A percentile compares a stretch with the other conserved stretches of the same genome.
These are phyloP conservation scores for Bimuria novae-zelandiae DNA, from an alignment of 2,329 filamentous ascomycete genomes.

Conservation along the genomic window DNA sequence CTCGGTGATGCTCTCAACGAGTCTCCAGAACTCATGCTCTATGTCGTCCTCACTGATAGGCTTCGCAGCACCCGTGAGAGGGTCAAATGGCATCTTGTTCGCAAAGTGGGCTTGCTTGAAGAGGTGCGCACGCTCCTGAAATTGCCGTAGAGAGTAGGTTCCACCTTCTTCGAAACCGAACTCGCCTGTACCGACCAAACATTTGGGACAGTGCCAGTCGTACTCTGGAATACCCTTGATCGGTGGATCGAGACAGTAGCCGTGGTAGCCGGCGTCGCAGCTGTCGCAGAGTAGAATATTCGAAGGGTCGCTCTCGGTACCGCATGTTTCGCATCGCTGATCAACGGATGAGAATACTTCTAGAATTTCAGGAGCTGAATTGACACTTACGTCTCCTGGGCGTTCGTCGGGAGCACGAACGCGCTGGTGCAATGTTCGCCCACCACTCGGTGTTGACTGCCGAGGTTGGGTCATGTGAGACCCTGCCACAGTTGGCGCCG, in stretches of 20 bases:
- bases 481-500: conserved; percentile 81
- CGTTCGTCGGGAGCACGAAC: conserved; percentile 59
- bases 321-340: conserved; percentile 84
- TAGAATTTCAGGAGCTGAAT: too few species aligned
- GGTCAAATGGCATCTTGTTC: conserved; percentile 85
- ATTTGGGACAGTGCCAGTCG: conserved; percentile 96
- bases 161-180: conserved; percentile 98
- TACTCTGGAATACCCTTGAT: conserved; percentile 75
- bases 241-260: conserved; percentile 84
- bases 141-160: conserved; percentile 91
- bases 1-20: conserved; percentile 92
- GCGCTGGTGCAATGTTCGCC: conserved; percentile 55
- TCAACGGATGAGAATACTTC: conserved; percentile 34
- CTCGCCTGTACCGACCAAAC: conserved; percentile 92
- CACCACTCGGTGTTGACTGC: conserved; percentile 69
- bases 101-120: conserved; percentile 96
- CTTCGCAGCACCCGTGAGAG: conserved; percentile 76
- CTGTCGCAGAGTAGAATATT: conserved; percentile 84
- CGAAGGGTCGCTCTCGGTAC: conserved; percentile 72
- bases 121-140: conserved; percentile 92
- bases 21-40: conserved; percentile 93
- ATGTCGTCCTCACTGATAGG: conserved; percentile 93
- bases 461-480: conserved; percentile 97
- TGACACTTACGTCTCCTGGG: conserved; percentile 62
- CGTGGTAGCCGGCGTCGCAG: conserved; percentile 88